These are phyloP conservation scores for Brassica juncea DNA, from an alignment of 345 rosid species.

Conservation along the genomic window DNA sequence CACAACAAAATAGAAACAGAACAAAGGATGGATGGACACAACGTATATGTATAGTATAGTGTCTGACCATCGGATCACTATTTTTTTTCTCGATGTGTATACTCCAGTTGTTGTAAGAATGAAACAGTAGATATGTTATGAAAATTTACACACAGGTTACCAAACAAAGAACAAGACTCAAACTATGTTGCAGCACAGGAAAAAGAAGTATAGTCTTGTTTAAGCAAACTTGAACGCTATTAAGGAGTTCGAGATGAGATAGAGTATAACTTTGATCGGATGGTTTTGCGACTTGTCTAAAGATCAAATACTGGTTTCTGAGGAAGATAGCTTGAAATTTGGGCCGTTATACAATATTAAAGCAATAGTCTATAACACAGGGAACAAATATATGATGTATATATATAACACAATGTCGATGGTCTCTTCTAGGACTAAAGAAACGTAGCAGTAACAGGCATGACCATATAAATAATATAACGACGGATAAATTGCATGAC, in stretches of 20 bases:
- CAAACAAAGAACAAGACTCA: not conserved
- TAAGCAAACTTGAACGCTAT: not conserved
- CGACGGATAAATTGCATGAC: not conserved
- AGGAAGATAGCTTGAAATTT: not conserved
- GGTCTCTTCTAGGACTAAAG: not conserved
- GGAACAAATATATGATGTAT: not conserved
- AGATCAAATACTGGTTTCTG: not conserved
- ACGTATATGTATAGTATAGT: not conserved
- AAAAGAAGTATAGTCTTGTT: not conserved
- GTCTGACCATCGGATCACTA: not conserved
- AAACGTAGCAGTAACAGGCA: not conserved
- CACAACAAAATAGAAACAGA: conserved; percentile 2
- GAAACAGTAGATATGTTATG: not conserved
- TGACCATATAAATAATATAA: not conserved
- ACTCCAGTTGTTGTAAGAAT: not conserved
- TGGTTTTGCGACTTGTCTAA: not conserved
- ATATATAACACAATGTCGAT: not conserved
- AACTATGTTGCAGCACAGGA: not conserved
- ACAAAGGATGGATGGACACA: not conserved
- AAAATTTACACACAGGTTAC: not conserved
- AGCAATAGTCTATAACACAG: not conserved
- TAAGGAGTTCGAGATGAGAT: not conserved
- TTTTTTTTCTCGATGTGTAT: not conserved
- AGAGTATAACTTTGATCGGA: not conserved
- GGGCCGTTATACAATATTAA: not conserved